Evolutionary conservation across 768 basidiomycete species (phyloP).

Genomic region (Trametes cinnabarina): DNA sequence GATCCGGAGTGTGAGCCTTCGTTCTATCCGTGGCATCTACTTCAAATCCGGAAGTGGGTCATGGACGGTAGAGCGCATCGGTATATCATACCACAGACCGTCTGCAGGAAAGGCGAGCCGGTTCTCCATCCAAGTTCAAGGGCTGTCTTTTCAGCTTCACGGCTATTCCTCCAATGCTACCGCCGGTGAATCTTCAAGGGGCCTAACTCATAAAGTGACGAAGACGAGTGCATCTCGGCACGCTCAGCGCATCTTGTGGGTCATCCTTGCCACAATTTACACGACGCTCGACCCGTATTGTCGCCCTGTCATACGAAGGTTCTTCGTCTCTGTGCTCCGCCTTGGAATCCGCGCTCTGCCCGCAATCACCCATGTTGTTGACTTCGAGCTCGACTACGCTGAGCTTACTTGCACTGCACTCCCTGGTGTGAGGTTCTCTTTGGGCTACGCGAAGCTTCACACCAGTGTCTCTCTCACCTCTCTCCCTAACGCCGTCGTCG

Average conservation of each 20-base stretch:
- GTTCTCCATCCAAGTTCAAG: conserved; percentile 62
- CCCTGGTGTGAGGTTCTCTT: conserved; percentile 50
- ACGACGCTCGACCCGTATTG: conserved; percentile 53
- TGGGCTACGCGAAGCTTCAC: conserved; percentile 50
- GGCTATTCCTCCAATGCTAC: not conserved
- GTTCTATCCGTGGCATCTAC: conserved; percentile 76
- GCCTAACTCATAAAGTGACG: not conserved
- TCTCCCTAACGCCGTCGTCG: conserved; percentile 36
- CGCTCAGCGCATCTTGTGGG: conserved; percentile 31
- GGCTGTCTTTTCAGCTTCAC: conserved; percentile 52
- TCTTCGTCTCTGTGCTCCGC: conserved; percentile 54
- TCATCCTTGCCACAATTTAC: conserved; percentile 34
- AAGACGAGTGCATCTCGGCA: conserved; percentile 32
- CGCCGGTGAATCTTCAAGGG: not conserved
- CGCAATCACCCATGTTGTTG: conserved; percentile 61
- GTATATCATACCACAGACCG: conserved; percentile 53
- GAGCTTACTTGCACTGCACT: conserved; percentile 49
- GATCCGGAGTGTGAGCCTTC: conserved; percentile 69
- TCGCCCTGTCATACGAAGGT: conserved; percentile 58
- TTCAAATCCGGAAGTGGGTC: conserved; percentile 53
- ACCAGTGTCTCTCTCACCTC: conserved; percentile 56
- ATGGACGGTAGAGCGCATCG: conserved; percentile 68
- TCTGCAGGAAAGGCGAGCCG: conserved; percentile 50
- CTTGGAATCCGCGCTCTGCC: conserved; percentile 64
- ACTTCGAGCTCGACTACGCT: conserved; percentile 63